Evolutionary conservation across 768 basidiomycete species (phyloP).

Genomic region (Phanerochaete sordida): DNA sequence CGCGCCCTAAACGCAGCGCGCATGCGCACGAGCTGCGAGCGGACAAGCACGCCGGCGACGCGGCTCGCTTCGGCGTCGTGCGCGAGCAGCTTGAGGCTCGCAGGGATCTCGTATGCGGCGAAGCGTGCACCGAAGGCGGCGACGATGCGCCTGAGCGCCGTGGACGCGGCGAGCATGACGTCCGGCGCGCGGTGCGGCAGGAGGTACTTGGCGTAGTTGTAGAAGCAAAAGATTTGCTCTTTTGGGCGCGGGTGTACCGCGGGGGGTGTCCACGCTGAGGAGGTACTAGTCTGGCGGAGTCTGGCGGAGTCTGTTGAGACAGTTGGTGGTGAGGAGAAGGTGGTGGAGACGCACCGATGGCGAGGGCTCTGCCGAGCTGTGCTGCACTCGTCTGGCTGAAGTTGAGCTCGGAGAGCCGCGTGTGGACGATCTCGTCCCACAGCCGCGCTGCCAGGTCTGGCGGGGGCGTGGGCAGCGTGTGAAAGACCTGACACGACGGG

Average conservation of each 20-base stretch:
- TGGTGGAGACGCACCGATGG: conserved; percentile 61
- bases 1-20: conserved; percentile 89
- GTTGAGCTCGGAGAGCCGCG: conserved; percentile 77
- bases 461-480: conserved; percentile 73
- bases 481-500: conserved; percentile 53
- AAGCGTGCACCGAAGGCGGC: conserved; percentile 85
- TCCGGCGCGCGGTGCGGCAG: conserved; percentile 87
- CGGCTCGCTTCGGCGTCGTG: conserved; percentile 77
- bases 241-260: too few relatives aligned
- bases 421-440: conserved; percentile 84
- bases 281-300: too few relatives aligned
- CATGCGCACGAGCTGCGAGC: conserved; percentile 90
- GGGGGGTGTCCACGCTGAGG: too few relatives aligned
- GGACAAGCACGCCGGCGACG: conserved; percentile 89
- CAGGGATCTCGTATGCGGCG: conserved; percentile 86
- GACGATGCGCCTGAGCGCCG: conserved; percentile 84
- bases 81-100: conserved; percentile 75
- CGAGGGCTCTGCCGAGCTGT: conserved; percentile 81
- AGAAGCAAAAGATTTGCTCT: conserved; percentile 86
- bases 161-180: conserved; percentile 93
- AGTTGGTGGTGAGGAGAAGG: too few relatives aligned
- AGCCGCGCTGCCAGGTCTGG: conserved; percentile 77
- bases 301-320: too few relatives aligned
- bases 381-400: conserved; percentile 77
- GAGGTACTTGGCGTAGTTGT: conserved; percentile 89